Percentiles rank a stretch among this genome's conserved stretches.
Conservation (phyloP, 176 grass and related monocot genomes). For the Neostapfia colusana region DNA sequence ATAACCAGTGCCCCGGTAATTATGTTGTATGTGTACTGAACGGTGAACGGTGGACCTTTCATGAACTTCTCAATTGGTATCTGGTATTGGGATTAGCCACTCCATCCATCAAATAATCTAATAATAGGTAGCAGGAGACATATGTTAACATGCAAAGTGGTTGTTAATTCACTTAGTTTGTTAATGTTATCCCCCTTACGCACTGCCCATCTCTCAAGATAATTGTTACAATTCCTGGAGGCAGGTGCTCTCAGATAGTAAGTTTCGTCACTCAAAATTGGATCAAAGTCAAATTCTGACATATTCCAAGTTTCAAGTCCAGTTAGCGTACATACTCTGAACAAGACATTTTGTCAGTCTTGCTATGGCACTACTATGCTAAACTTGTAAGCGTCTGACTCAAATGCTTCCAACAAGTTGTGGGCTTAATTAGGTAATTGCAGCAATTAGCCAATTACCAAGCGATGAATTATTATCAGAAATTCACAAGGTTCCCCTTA, state of each 20-base stretch:
- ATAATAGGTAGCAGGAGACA: neutral
- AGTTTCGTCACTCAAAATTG: neutral
- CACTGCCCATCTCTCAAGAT: neutral
- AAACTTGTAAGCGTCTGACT: neutral
- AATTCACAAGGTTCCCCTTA: neutral
- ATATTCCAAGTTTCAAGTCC: slow-evolving; percentile 1
- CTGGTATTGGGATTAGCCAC: neutral
- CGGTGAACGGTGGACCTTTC: neutral
- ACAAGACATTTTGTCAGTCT: neutral
- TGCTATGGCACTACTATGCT: neutral
- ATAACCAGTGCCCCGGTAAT: neutral
- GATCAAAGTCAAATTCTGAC: neutral
- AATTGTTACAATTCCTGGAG: neutral
- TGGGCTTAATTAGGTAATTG: neutral
- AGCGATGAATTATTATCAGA: slow-evolving; percentile 28
- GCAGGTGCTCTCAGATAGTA: neutral
- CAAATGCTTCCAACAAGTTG: neutral
- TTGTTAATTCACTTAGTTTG: neutral
- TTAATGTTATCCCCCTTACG: neutral
- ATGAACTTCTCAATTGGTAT: neutral
- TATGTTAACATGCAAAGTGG: neutral
- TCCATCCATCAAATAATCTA: neutral
- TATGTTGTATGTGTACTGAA: slow-evolving; percentile 21
- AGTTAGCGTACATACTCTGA: neutral
- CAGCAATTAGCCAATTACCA: too few species aligned